phyloP scores from a whole-genome alignment of 2,329 filamentous ascomycete species.

The Claviceps monticola region DNA sequence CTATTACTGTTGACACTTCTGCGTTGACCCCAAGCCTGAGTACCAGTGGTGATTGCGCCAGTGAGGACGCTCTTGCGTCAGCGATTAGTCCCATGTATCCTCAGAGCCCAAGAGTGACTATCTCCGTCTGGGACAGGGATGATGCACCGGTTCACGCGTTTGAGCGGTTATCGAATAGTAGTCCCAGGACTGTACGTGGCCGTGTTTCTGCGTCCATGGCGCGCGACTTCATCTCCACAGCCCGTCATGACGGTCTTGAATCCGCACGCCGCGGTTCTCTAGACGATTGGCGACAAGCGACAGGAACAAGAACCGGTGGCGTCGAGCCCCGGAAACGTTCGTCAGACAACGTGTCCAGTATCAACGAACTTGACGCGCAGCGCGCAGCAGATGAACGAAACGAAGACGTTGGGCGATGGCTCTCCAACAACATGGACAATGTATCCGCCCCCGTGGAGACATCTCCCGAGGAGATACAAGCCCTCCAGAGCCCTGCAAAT shows the following conservation, averaged over 20 bases:
- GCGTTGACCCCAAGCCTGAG: slow-evolving; percentile 37
- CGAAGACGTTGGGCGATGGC: slow-evolving; percentile 36
- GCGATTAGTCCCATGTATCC: slow-evolving; percentile 26
- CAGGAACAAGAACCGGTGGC: slow-evolving; percentile 28
- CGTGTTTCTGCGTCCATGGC: slow-evolving; percentile 9
- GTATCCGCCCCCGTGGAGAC: slow-evolving; percentile 14
- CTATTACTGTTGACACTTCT: slow-evolving; percentile 15
- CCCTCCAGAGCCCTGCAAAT: slow-evolving; percentile 9
- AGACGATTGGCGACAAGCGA: slow-evolving; percentile 28
- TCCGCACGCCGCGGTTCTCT: slow-evolving; percentile 21
- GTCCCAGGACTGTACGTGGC: slow-evolving; percentile 20
- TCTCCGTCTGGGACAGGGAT: slow-evolving; percentile 40
- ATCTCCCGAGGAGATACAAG: slow-evolving; percentile 12
- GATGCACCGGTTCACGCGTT: slow-evolving; percentile 23
- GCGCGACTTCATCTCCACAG: slow-evolving; percentile 24
- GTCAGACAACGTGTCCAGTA: slow-evolving; percentile 28
- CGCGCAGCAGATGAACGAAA: slow-evolving; percentile 33
- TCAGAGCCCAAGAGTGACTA: slow-evolving; percentile 40
- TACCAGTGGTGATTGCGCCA: slow-evolving; percentile 31
- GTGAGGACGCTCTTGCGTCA: slow-evolving; percentile 32
- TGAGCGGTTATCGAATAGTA: slow-evolving; percentile 27
- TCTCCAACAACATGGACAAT: slow-evolving; percentile 22
- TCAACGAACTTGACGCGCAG: slow-evolving; percentile 32
- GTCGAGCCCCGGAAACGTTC: slow-evolving; percentile 33
- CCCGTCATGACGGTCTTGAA: slow-evolving; percentile 10